Percentiles rank a stretch among this genome's conserved stretches.
These are phyloP conservation scores for Zygosaccharomyces pseudorouxii DNA, from an alignment of 805 yeast species.

Conservation along the genomic window DNA sequence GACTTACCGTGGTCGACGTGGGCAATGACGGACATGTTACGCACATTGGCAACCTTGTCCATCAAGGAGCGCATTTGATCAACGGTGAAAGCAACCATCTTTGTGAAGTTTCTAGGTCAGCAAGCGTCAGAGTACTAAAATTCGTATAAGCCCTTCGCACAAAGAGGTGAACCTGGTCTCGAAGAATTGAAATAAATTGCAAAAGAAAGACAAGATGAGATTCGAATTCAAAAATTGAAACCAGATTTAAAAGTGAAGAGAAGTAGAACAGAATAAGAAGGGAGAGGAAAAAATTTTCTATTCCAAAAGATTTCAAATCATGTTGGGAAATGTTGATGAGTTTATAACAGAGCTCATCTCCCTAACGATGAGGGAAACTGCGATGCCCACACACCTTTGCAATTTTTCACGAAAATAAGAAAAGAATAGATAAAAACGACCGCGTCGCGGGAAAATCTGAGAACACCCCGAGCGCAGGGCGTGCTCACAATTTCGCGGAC, in stretches of 20 bases:
- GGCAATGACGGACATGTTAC: conserved; percentile 99
- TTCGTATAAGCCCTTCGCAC: conserved; percentile 16
- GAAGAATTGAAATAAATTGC: neutral
- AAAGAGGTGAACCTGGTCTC: conserved; percentile 8
- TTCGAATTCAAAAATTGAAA: neutral
- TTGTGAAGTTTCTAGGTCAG: conserved; percentile 13
- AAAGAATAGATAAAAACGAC: neutral
- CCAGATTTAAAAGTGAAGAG: neutral
- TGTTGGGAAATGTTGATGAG: neutral
- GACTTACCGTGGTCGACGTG: conserved; percentile 99
- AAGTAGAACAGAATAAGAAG: neutral
- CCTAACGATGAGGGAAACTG: conserved; percentile 4
- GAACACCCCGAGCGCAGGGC: conserved; percentile 4
- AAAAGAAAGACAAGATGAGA: conserved; percentile 2
- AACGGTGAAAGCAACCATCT: conserved; percentile 51
- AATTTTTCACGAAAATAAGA: conserved; percentile 3
- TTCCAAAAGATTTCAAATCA: conserved; percentile 1
- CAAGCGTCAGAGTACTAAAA: conserved; percentile 6
- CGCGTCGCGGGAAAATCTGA: conserved; percentile 14
- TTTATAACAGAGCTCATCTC: conserved; percentile 1
- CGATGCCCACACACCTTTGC: conserved; percentile 6
- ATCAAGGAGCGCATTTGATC: conserved; percentile 96
- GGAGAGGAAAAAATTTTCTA: conserved; percentile 11
- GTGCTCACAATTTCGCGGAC: conserved; percentile 10
- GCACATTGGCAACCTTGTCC: conserved; percentile 99